Evolutionary conservation across 805 yeast genomes (phyloP).

Genomic region (Spathaspora girioi): DNA sequence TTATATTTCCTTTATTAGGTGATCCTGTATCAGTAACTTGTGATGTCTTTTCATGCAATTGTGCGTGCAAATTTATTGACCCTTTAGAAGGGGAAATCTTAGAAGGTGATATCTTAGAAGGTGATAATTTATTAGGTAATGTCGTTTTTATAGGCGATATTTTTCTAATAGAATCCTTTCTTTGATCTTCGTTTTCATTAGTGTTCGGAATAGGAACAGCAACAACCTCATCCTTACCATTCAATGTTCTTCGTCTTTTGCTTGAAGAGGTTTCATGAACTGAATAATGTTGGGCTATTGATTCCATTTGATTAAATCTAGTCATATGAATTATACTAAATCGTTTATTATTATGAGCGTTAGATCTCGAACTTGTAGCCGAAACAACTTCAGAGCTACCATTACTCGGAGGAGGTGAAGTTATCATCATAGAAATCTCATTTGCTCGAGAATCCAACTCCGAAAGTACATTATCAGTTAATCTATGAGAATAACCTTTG

Average conservation of each 20-base stretch:
- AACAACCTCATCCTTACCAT: slow-evolving; percentile 37
- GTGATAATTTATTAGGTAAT: not conserved
- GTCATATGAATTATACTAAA: slow-evolving; percentile 31
- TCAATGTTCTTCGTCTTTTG: slow-evolving; percentile 37
- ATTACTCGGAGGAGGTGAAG: not conserved
- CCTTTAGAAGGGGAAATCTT: slow-evolving; percentile 40
- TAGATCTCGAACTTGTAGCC: not conserved
- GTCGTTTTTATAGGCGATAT: not conserved
- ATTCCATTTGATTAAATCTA: slow-evolving; percentile 44
- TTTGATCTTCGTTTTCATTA: not conserved
- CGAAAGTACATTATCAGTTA: slow-evolving; percentile 42
- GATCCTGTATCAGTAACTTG: slow-evolving; percentile 13
- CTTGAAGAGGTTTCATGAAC: slow-evolving; percentile 13
- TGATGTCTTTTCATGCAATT: slow-evolving; percentile 12
- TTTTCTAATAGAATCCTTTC: slow-evolving; percentile 1
- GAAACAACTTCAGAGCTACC: not conserved
- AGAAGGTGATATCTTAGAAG: slow-evolving; percentile 1
- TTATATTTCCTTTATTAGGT: slow-evolving; percentile 12
- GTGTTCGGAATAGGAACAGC: not conserved
- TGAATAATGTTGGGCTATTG: slow-evolving; percentile 47
- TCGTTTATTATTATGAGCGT: slow-evolving; percentile 18
- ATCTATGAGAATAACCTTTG: slow-evolving; percentile 45
- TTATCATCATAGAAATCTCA: slow-evolving; percentile 22
- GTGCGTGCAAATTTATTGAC: slow-evolving; percentile 31
- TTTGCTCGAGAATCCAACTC: slow-evolving; percentile 43